Evolutionary conservation across 371 early-diverging fungal species (phyloP), one percentile per base, ranked within the genome.

Genomic region (Lichtheimia ramosa): DNA sequence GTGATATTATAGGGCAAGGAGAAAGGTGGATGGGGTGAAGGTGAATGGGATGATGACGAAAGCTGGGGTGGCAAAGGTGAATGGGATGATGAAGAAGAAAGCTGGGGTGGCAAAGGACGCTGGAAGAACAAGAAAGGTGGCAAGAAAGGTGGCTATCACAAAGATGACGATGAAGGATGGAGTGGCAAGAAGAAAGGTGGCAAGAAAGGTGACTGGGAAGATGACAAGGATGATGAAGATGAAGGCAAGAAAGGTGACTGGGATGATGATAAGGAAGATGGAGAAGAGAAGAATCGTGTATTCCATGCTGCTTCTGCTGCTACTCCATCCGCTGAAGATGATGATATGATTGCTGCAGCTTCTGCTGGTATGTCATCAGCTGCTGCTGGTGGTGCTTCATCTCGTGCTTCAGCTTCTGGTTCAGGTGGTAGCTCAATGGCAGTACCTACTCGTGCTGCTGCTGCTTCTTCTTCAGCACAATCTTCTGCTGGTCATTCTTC

Each of bases 301-400:
- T 48, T 27, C 51, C 43, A 55, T 24, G 56, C 56, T 24, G 56
- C 56, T 23, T 18, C 43, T 25, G 43, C 56, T 14, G 7, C 56
- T 4, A 6, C 43, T 12, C 14, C 28, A 13, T n/a, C 21, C 20
- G 39, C 15, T 6, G 51, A 39, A 24, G 56, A 46, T 43, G 49
- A 16, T 34, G 48, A 42, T 12, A 40, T 27, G 3, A 15, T 52
- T 8, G 50, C 58, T 20, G 59, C 50, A 41, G 64, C 62, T 41
- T 57, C 64, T 23, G 43, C 50, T 23, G 56, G 54, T 12, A 27
- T 58, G 46, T 20, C 41, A 13, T 55, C 59, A 21, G 58, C 48
- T 34, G 63, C 61, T 48, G 58, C 59, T n/a, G 43, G 46, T 34
- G 58, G 56, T 14, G 24, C 59, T 43, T 13, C 39, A 18, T n/a